A percentile compares a stretch with the other conserved stretches of the same genome.
Evolutionary conservation across 2,329 filamentous ascomycete species (phyloP).

Genomic region (Fusarium staphyleae): DNA sequence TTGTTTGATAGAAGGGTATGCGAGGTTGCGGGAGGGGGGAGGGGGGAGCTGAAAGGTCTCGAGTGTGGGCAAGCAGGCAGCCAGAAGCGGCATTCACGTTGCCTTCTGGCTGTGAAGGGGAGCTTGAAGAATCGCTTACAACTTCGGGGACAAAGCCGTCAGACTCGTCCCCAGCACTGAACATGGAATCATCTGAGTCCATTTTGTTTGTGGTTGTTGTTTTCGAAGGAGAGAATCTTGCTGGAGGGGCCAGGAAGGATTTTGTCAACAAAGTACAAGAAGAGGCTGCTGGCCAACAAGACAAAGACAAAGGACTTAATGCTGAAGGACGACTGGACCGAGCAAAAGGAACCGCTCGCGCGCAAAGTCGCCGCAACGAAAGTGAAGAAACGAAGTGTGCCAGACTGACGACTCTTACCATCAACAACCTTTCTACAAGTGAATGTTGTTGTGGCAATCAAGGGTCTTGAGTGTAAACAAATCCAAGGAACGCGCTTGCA

Average conservation of each 20-base stretch:
- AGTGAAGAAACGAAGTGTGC: slow-evolving; percentile 33
- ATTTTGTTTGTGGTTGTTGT: slow-evolving; percentile 48
- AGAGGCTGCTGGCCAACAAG: slow-evolving; percentile 33
- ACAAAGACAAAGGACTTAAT: slow-evolving; percentile 19
- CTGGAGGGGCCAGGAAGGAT: slow-evolving; percentile 24
- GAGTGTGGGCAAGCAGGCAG: slow-evolving; percentile 5
- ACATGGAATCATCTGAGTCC: slow-evolving; percentile 65
- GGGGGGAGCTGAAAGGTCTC: slow-evolving; percentile 4
- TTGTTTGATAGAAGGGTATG: slow-evolving; percentile 5
- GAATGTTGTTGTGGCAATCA: slow-evolving; percentile 42
- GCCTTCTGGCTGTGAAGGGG: background rate
- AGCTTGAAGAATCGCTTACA: slow-evolving; percentile 41
- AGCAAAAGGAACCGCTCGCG: slow-evolving; percentile 32
- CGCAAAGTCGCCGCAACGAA: slow-evolving; percentile 38
- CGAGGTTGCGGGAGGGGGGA: too few species aligned
- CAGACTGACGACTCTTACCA: slow-evolving; percentile 37
- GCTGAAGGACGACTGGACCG: slow-evolving; percentile 25
- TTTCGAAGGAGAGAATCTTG: slow-evolving; percentile 22
- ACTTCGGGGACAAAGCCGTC: slow-evolving; percentile 51
- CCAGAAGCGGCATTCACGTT: slow-evolving; percentile 8
- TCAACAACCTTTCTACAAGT: slow-evolving; percentile 30
- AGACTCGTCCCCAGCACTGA: slow-evolving; percentile 51
- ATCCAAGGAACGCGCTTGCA: slow-evolving; percentile 39
- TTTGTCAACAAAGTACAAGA: slow-evolving; percentile 28
- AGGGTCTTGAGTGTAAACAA: slow-evolving; percentile 42